Evolutionary conservation across 371 early-diverging fungal species (phyloP), one percentile per base, ranked within the genome.

Genomic region (Capillidium rhysosporum): DNA sequence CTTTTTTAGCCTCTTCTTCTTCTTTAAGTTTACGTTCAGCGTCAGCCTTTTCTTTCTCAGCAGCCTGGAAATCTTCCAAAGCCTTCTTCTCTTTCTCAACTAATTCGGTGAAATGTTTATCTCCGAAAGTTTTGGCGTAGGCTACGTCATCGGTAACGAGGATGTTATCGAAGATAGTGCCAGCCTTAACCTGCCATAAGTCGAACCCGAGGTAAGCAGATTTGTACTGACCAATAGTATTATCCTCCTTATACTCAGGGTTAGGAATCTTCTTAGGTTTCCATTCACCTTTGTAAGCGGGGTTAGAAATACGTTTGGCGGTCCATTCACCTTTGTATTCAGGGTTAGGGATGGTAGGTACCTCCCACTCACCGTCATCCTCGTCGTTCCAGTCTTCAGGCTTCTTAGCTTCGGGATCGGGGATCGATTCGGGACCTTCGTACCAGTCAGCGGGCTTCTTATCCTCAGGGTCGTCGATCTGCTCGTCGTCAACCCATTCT

Each of bases 231-330:
- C 84, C 79, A 63, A 86, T 70, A 23, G 82, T 82, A 40, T 69
- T 61, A 60, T 92, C 92, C 57, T 85, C 86, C 72, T 79, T 84
- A 69, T 79, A 97, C 34, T 78, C 79, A 5, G 93, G 93, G 75
- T 95, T 97, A 64, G 77, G 70, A 58, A 97, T 90, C 62, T 78
- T 72, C 30, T 80, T 78, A 20, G 90, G 82, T n/a, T 70, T 71
- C 98, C 98, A 97, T 49, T 69, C 69, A 29, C 98, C 98, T 76
- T 91, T 89, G 75, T 93, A 97, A 2, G 61, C 79, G 55, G 98
- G 98, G 77, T 97, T 97, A 55, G 78, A 75, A 40, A 97, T 86
- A 57, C 73, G 63, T 57, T 87, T 86, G 47, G 92, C 71, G 12
- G 56, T 55, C 83, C 85, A 88, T 62, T 73, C 70, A 49, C 82